Evolutionary conservation across 495 filamentous ascomycete species (phyloP), one percentile per base, ranked within the genome.

Genomic region (Glarea lozoyensis): DNA sequence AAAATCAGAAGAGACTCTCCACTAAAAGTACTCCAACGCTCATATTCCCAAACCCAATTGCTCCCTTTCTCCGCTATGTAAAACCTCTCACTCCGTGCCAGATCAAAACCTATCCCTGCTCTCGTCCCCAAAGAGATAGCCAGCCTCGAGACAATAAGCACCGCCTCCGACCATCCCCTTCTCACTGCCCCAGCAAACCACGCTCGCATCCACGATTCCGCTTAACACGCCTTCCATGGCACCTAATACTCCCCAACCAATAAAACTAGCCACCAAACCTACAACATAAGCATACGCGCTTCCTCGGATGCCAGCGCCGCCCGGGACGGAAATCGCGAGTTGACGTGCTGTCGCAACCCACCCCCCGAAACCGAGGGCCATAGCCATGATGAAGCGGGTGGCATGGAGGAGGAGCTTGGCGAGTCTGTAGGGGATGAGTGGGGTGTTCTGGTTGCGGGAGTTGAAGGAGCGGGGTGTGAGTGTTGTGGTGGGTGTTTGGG

Each of bases 261-360:
- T 96, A 37, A 86, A 82, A 24, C 83, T 86, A 11, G 92, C 88
- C 46, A 96, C 79, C 42, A 98, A 55, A 3, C 90, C 92, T 3
- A 98, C 86, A 31, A 98, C 75, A 58, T 98, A 98, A 15, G 88
- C 92, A 60, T 98, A 98, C 30, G 88, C 67, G 54, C 88, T 94
- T n/a, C 92, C 92, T 36, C 68, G 76, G 32, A 81, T 61, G 0
- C 72, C 66, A 15, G 61, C 48, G 21, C 69, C 70, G 27, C 70
- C 64, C 1, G 71, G 63, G 9, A 64, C 52, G 13, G 65, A 59
- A 13, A 83, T 64, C 18, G 61, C 62, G 10, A 93, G 63, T 58
- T 79, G 77, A 35, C 82, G 76, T 13, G 92, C 87, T 22, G 88
- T 90, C 40, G 82, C 82, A n/a, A 97, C 87, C 92, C 92, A 98